Conservation (phyloP, 352 stramenopile genomes). For the Globisporangium ultimum region DNA sequence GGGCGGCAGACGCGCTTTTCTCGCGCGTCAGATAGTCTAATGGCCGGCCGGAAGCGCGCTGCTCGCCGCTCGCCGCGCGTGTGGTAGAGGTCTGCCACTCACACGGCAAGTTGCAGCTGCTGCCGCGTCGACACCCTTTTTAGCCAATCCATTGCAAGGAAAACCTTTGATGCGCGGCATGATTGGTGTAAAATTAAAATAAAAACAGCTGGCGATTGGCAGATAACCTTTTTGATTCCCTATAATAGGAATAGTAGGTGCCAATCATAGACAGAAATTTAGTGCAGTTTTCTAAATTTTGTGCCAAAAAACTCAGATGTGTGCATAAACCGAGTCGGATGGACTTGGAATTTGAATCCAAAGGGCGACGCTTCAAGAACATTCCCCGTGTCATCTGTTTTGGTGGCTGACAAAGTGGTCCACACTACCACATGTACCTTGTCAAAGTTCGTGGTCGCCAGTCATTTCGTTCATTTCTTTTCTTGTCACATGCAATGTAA, state of each 20-base stretch:
- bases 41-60: background rate
- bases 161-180: no score
- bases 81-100: background rate
- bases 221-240: background rate
- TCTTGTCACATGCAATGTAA: background rate
- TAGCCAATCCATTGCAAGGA: no score
- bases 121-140: background rate
- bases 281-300: background rate
- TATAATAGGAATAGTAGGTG: no score
- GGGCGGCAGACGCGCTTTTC: background rate
- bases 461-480: no score
- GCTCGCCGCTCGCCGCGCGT: no score
- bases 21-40: background rate
- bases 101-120: background rate
- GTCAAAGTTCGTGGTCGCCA: no score
- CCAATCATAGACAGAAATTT: background rate
- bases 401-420: constrained; percentile 10
- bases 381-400: constrained; percentile 2
- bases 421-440: no score
- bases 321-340: background rate
- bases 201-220: no score
- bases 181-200: no score
- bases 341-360: constrained; percentile 1
- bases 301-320: background rate
- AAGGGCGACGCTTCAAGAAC: constrained; percentile 3